Percentiles rank a stretch among this genome's conserved stretches.
Evolutionary conservation across 1,284 basidiomycete genomes (phyloP).

Genomic region (Puccinia horiana): DNA sequence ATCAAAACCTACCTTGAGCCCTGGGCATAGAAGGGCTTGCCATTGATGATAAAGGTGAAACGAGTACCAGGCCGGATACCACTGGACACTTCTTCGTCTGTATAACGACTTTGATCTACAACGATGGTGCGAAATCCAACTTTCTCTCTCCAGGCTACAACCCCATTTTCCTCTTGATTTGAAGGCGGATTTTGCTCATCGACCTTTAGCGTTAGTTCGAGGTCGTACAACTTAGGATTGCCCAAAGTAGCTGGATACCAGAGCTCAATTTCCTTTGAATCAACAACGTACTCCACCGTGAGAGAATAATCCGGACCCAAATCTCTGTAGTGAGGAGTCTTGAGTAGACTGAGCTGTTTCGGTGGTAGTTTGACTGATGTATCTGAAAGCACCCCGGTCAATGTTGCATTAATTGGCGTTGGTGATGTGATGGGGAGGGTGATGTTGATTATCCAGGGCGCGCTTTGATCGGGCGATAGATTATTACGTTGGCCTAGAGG

Average conservation of each 20-base stretch:
- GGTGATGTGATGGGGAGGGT: slow-evolving; percentile 51
- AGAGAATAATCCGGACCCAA: slow-evolving; percentile 47
- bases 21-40: slow-evolving; percentile 51
- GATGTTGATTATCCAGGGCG: slow-evolving; percentile 55
- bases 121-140: slow-evolving; percentile 55
- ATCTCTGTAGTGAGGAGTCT: slow-evolving; percentile 49
- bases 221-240: slow-evolving; percentile 52
- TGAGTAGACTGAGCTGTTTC: slow-evolving; percentile 1
- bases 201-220: slow-evolving; percentile 45
- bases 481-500: slow-evolving; percentile 53
- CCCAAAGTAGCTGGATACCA: slow-evolving; percentile 55
- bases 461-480: slow-evolving; percentile 53
- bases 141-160: slow-evolving; percentile 46
- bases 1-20: slow-evolving; percentile 53
- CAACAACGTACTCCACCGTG: slow-evolving; percentile 51
- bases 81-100: slow-evolving; percentile 45
- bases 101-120: slow-evolving; percentile 52
- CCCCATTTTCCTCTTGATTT: background rate
- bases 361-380: slow-evolving; percentile 33
- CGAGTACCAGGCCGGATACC: slow-evolving; percentile 52
- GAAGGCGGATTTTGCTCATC: background rate
- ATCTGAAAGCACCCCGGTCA: slow-evolving; percentile 35
- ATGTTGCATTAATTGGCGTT: background rate
- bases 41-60: slow-evolving; percentile 54
- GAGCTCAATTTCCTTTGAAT: slow-evolving; percentile 50